Conservation (phyloP, 1,284 basidiomycete genomes). For the Cryptococcus sp. region DNA sequence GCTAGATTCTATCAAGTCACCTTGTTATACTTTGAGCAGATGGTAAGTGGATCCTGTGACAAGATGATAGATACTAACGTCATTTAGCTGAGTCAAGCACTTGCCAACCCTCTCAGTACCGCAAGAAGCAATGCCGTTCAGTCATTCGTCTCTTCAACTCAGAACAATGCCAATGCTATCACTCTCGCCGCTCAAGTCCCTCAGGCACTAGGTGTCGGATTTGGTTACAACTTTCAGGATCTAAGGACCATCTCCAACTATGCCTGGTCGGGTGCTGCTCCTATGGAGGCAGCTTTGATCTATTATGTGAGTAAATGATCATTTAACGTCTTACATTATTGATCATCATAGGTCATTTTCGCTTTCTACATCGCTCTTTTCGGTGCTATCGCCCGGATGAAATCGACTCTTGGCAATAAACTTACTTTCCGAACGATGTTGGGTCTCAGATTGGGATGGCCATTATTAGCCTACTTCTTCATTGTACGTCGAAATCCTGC, state of each 20-base stretch:
- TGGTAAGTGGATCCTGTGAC: slow-evolving; percentile 18
- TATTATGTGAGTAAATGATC: slow-evolving; percentile 27
- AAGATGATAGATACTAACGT: background rate
- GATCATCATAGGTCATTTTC: slow-evolving; percentile 27
- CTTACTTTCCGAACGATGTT: slow-evolving; percentile 24
- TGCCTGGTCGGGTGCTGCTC: slow-evolving; percentile 33
- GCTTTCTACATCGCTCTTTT: slow-evolving; percentile 35
- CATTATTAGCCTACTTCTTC: slow-evolving; percentile 34
- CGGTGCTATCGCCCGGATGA: slow-evolving; percentile 20
- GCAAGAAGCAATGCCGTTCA: slow-evolving; percentile 15
- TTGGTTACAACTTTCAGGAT: slow-evolving; percentile 33
- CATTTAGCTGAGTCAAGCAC: background rate
- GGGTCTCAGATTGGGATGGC: slow-evolving; percentile 23
- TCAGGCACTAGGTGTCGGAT: slow-evolving; percentile 33
- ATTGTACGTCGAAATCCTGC: slow-evolving; percentile 16
- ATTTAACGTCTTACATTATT: background rate
- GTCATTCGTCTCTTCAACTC: slow-evolving; percentile 10
- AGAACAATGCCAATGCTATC: slow-evolving; percentile 10
- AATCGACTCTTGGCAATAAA: slow-evolving; percentile 22
- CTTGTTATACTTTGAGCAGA: slow-evolving; percentile 27
- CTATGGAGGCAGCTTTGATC: slow-evolving; percentile 40
- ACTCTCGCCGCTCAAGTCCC: slow-evolving; percentile 19
- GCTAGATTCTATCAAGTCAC: slow-evolving; percentile 41
- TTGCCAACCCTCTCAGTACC: slow-evolving; percentile 6
- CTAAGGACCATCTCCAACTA: slow-evolving; percentile 26